Conservation (phyloP, 768 basidiomycete species). For the Agaricus bisporus region DNA sequence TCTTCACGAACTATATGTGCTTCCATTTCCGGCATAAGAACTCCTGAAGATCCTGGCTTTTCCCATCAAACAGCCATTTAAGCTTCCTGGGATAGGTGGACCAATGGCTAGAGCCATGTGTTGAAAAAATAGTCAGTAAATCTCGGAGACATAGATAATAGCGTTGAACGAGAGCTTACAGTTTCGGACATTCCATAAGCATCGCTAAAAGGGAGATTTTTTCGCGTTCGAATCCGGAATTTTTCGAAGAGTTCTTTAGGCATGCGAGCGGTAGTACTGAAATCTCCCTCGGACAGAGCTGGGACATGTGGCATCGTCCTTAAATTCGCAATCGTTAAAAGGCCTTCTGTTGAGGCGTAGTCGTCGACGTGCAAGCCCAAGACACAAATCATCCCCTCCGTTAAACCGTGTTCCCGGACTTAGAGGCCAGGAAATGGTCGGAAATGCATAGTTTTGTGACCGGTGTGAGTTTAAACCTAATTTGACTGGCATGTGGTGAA, state of each 20-base stretch:
- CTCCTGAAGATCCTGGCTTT: slow-evolving; percentile 43
- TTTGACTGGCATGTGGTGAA: slow-evolving; percentile 29
- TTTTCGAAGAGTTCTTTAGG: slow-evolving; percentile 46
- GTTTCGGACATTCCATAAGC: slow-evolving; percentile 78
- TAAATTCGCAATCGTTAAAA: no score
- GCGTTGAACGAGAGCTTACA: no score
- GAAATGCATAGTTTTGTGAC: slow-evolving; percentile 27
- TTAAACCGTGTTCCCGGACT: slow-evolving; percentile 25
- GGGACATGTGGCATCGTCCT: no score
- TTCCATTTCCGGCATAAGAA: slow-evolving; percentile 58
- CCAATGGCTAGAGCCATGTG: slow-evolving; percentile 41
- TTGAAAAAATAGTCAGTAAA: no score
- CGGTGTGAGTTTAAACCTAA: slow-evolving; percentile 22
- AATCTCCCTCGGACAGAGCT: slow-evolving; percentile 40
- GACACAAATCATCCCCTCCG: slow-evolving; percentile 40
- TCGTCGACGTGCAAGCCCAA: slow-evolving; percentile 42
- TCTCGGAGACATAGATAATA: no score
- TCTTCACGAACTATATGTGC: slow-evolving; percentile 53
- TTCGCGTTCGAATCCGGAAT: slow-evolving; percentile 27
- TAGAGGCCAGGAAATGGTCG: slow-evolving; percentile 20
- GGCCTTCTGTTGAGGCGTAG: no score
- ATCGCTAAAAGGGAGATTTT: slow-evolving; percentile 25
- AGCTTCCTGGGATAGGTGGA: slow-evolving; percentile 36
- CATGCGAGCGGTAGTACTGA: slow-evolving; percentile 59
- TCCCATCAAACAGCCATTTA: slow-evolving; percentile 33